Conservation (phyloP, 257 asterid genomes). For the Gentiana straminea region DNA sequence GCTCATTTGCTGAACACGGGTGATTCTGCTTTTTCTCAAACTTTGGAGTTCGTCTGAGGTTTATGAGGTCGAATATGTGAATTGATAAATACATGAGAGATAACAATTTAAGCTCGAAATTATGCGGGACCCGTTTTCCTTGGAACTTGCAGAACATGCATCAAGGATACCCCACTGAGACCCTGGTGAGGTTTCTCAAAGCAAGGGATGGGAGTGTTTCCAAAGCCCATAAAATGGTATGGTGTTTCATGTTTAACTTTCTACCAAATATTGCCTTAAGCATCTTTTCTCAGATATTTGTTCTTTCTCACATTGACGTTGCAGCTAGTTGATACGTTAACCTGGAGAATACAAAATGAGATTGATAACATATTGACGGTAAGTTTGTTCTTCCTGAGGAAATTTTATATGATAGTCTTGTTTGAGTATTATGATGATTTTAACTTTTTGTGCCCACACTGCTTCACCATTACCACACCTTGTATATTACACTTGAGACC, state of each 20-base stretch:
- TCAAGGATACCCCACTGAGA: constrained; percentile 50
- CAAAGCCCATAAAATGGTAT: constrained; percentile 67
- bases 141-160: constrained; percentile 50
- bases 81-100: too few relatives aligned
- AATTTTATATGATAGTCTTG: not conserved
- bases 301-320: constrained; percentile 4
- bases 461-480: not conserved
- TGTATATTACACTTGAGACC: not conserved
- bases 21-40: too few relatives aligned
- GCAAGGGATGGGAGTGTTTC: constrained; percentile 73
- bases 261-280: not conserved
- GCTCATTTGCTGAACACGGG: too few relatives aligned
- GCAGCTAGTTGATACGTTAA: constrained; percentile 68
- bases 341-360: constrained; percentile 76
- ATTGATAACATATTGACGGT: constrained; percentile 67
- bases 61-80: too few relatives aligned
- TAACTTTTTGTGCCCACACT: not conserved
- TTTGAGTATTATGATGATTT: not conserved
- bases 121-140: not conserved
- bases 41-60: too few relatives aligned
- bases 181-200: constrained; percentile 68
- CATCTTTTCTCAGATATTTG: constrained; percentile 8
- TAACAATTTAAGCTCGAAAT: too few relatives aligned
- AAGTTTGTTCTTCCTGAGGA: constrained; percentile 19
- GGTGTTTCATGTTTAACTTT: constrained; percentile 6